These are phyloP conservation scores for Pinus albicaulis DNA, from an alignment of 75 land plant genomes.

Conservation along the genomic window DNA sequence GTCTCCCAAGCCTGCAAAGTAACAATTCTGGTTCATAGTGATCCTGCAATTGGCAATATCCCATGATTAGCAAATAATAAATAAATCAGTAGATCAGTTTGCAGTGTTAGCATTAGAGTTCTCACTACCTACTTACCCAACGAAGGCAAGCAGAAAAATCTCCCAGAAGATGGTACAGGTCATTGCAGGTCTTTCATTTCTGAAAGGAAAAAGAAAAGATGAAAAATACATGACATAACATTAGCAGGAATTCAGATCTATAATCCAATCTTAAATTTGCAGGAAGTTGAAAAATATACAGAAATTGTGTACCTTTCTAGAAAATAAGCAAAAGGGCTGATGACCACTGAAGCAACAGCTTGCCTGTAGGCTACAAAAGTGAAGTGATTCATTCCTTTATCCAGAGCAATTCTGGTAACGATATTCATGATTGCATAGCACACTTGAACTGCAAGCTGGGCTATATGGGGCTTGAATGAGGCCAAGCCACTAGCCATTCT, in stretches of 20 bases:
- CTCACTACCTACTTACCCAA: not conserved
- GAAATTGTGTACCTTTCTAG: conserved; percentile 7
- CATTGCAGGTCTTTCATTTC: not conserved
- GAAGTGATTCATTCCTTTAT: not conserved
- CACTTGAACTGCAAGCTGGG: conserved; percentile 1
- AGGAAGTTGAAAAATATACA: not conserved
- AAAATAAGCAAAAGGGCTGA: conserved; percentile 10
- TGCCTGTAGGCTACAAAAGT: conserved; percentile 4
- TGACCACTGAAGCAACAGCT: not conserved
- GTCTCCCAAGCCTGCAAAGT: conserved; percentile 9
- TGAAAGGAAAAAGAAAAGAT: not conserved
- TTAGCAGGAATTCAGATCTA: not conserved
- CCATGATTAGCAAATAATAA: not conserved
- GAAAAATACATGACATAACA: not conserved
- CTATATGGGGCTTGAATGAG: not conserved
- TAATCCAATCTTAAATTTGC: not conserved
- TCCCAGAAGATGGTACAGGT: not conserved
- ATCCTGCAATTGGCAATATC: conserved; percentile 13
- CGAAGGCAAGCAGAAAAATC: not conserved
- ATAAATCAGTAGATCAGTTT: not conserved
- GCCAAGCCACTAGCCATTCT: not conserved
- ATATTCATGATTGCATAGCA: conserved; percentile 9
- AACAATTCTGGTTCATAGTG: conserved; percentile 10
- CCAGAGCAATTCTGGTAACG: not conserved
- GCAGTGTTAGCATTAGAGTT: not conserved